Evolutionary conservation across 306 rosid genomes (phyloP), one percentile per base, ranked within the genome.

Genomic region (Cucumis hystrix): DNA sequence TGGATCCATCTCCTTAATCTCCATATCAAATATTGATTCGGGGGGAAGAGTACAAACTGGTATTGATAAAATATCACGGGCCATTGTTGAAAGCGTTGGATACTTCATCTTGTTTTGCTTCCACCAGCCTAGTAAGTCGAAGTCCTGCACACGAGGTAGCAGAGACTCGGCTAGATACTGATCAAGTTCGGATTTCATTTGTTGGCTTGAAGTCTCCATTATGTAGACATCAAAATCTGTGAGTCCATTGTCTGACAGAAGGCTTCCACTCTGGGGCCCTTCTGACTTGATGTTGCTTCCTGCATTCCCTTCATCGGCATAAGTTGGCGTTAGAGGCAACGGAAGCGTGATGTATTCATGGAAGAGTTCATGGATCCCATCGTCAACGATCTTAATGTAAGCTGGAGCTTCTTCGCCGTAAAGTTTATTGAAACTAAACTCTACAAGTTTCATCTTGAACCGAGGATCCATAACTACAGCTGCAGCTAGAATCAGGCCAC

Each of bases 381-480:
- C 96, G 37, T 94, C 93, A 14, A 94, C 97, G 3, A 87, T 83
- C 93, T 83, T 92, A 81, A 92, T 84, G 76, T 69, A 87, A 14
- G 68, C 52, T 17, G 84, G 87, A 63, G 98, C 88, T 37, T 90
- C 95, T 8, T 92, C 97, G 1, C 89, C 92, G 30, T 85, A 89
- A 73, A 92, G 75, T 83, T 88, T 89, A 49, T 92, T 81, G 89
- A 94, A 94, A 84, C 95, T 90, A 60, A 92, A 94, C 86, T 94
- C 97, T 17, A 94, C 95, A 59, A 94, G 92, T 89, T 92, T 92
- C 97, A 92, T 90, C 87, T 94, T 94, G 84, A 92, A 92, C 76
- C 97, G 88, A 64, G 98, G 98, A 83, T 94, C 97, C 96, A 94
- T 88, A 55, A 90, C 97, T 73, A 94, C 98, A 0, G 97, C 95